Evolutionary conservation across 495 filamentous ascomycete species (phyloP).

Genomic region (Tuber brumale): DNA sequence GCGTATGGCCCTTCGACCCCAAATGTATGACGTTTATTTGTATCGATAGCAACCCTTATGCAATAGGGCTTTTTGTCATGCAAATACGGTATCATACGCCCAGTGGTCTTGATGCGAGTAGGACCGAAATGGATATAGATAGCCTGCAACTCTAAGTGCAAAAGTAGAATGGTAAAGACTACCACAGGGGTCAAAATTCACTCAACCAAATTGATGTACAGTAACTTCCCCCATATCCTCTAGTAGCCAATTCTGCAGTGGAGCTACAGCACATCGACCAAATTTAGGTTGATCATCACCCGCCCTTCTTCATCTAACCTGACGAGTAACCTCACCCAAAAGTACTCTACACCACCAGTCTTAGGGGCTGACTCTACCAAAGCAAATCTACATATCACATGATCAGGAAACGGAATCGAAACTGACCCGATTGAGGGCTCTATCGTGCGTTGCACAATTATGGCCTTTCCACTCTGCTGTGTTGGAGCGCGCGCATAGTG

Average conservation of each 20-base stretch:
- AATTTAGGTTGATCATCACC: neutral
- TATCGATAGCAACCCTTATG: neutral
- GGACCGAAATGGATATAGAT: neutral
- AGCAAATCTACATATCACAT: neutral
- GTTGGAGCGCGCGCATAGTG: neutral
- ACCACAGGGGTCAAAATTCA: neutral
- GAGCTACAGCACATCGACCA: neutral
- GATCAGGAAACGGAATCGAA: neutral
- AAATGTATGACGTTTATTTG: neutral
- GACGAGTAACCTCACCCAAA: neutral
- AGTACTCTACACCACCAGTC: neutral
- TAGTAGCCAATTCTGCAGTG: neutral
- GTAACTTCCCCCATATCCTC: neutral
- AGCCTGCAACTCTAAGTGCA: too few relatives aligned
- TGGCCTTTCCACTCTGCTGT: neutral
- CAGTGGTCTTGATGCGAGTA: neutral
- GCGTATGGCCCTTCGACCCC: neutral
- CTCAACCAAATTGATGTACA: neutral
- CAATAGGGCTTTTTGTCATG: neutral
- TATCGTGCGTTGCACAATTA: neutral
- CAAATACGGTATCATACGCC: neutral
- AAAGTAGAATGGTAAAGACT: too few relatives aligned
- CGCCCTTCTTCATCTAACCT: neutral
- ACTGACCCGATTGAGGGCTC: neutral
- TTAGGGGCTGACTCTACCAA: neutral